Evolutionary conservation across 345 rosid species (phyloP).

Genomic region (Linum tenue): DNA sequence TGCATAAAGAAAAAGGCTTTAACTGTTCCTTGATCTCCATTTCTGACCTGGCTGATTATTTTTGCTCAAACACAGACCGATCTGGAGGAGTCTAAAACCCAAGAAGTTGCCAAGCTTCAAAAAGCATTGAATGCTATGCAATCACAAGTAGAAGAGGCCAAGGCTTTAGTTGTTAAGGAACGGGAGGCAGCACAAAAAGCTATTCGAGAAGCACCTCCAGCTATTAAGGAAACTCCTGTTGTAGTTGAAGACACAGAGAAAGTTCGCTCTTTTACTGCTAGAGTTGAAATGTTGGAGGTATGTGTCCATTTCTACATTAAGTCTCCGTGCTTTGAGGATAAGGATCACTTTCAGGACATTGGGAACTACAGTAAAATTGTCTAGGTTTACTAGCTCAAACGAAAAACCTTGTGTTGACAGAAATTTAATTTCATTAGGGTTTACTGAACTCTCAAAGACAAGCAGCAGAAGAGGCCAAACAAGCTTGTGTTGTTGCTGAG

Average conservation of each 20-base stretch:
- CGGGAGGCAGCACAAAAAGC: constrained; percentile 46
- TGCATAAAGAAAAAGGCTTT: too few relatives aligned
- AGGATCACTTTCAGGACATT: neutral
- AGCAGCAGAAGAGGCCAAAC: constrained; percentile 7
- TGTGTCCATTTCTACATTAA: neutral
- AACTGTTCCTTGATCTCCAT: neutral
- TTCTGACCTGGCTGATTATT: neutral
- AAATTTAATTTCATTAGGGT: neutral
- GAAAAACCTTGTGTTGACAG: neutral
- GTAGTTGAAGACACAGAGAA: constrained; percentile 57
- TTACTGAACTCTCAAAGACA: neutral
- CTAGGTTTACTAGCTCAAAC: too few relatives aligned
- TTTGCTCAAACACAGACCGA: constrained; percentile 32
- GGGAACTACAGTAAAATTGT: neutral
- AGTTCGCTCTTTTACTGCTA: constrained; percentile 40
- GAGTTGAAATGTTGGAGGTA: constrained; percentile 52
- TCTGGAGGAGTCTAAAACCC: constrained; percentile 53
- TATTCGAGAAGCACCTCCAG: constrained; percentile 50
- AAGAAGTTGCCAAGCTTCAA: constrained; percentile 46
- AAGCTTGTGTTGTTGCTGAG: neutral
- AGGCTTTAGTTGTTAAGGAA: constrained; percentile 42
- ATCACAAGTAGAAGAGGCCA: constrained; percentile 45
- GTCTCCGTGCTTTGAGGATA: neutral
- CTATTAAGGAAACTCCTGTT: constrained; percentile 48
- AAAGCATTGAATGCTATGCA: constrained; percentile 43